A percentile compares a stretch with the other conserved stretches of the same genome.
phyloP scores from a whole-genome alignment of 2,329 filamentous ascomycete genomes.

The Celoporthe dispersa region DNA sequence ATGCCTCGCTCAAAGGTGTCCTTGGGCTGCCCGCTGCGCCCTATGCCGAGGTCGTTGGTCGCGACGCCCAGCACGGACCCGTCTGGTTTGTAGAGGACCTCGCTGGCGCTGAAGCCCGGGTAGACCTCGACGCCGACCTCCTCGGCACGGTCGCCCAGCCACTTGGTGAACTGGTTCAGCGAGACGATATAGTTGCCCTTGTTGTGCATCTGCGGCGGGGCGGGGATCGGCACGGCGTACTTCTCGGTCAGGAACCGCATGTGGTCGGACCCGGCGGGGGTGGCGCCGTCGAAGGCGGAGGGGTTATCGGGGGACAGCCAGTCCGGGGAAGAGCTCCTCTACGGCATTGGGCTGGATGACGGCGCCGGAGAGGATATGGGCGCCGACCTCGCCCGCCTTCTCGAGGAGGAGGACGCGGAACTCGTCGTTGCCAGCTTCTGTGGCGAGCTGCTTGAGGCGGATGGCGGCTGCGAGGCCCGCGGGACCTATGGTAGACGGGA shows the following conservation, averaged over 20 bases:
- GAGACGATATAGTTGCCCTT: conserved; percentile 97
- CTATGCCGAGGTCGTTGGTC: conserved; percentile 91
- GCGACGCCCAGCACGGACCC: conserved; percentile 92
- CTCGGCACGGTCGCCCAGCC: conserved; percentile 95
- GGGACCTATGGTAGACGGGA: conserved; percentile 59
- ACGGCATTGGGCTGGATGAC: conserved; percentile 90
- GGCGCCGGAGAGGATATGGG: conserved; percentile 94
- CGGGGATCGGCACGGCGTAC: conserved; percentile 76
- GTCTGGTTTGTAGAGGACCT: conserved; percentile 84
- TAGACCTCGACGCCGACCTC: conserved; percentile 96
- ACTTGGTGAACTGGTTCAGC: conserved; percentile 92
- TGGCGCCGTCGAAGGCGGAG: conserved; percentile 83
- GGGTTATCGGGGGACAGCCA: conserved; percentile 91
- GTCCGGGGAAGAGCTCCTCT: conserved; percentile 87
- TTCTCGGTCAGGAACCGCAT: conserved; percentile 95
- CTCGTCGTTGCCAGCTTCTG: conserved; percentile 91
- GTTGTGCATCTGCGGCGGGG: conserved; percentile 97
- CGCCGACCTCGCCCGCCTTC: conserved; percentile 93
- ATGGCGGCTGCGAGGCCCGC: conserved; percentile 93
- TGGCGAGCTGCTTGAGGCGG: conserved; percentile 91
- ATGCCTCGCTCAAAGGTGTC: conserved; percentile 93
- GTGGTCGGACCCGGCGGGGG: conserved; percentile 79
- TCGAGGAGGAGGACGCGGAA: conserved; percentile 92
- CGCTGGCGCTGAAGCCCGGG: conserved; percentile 91
- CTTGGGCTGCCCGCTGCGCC: conserved; percentile 81